A percentile compares a stretch with the other conserved stretches of the same genome.
These are phyloP conservation scores for Colletotrichum spinosum DNA, from an alignment of 2,329 filamentous ascomycete genomes.

Conservation along the genomic window DNA sequence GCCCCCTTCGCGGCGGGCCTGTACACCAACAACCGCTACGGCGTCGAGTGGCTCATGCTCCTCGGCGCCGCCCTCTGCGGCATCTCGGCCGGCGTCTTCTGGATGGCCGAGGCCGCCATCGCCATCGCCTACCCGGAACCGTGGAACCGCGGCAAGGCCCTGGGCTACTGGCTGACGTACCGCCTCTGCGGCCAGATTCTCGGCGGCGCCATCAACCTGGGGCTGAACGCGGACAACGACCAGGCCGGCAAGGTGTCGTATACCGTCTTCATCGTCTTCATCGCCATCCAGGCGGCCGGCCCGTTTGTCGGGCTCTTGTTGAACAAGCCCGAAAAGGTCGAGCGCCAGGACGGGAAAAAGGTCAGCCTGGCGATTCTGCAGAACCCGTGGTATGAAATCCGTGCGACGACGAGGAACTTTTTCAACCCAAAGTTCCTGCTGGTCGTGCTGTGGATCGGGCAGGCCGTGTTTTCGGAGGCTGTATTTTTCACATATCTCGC, in stretches of 20 bases:
- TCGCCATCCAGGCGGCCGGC: constrained; percentile 74
- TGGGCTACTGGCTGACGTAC: constrained; percentile 76
- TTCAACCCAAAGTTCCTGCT: constrained; percentile 71
- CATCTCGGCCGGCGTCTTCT: constrained; percentile 78
- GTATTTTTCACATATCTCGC: constrained; percentile 78
- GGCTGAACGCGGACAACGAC: constrained; percentile 69
- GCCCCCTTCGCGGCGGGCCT: constrained; percentile 78
- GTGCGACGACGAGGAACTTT: constrained; percentile 68
- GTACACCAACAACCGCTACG: constrained; percentile 79
- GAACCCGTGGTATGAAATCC: constrained; percentile 69
- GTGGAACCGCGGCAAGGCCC: constrained; percentile 71
- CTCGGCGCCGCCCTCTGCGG: constrained; percentile 77
- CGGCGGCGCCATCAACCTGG: constrained; percentile 78
- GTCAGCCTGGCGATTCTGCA: constrained; percentile 70
- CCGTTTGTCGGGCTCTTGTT: constrained; percentile 74
- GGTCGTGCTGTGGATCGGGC: constrained; percentile 75
- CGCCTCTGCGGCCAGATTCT: constrained; percentile 74
- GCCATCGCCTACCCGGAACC: constrained; percentile 79
- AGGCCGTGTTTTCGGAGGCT: constrained; percentile 77
- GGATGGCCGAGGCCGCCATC: constrained; percentile 81
- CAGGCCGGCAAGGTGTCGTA: constrained; percentile 75
- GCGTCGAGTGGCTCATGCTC: constrained; percentile 75
- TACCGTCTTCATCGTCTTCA: constrained; percentile 76
- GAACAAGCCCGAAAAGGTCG: constrained; percentile 69
- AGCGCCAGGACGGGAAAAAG: constrained; percentile 72